Evolutionary conservation across 176 grass and related monocot species (phyloP), one percentile per base, ranked within the genome.

Genomic region (Lolium rigidum): DNA sequence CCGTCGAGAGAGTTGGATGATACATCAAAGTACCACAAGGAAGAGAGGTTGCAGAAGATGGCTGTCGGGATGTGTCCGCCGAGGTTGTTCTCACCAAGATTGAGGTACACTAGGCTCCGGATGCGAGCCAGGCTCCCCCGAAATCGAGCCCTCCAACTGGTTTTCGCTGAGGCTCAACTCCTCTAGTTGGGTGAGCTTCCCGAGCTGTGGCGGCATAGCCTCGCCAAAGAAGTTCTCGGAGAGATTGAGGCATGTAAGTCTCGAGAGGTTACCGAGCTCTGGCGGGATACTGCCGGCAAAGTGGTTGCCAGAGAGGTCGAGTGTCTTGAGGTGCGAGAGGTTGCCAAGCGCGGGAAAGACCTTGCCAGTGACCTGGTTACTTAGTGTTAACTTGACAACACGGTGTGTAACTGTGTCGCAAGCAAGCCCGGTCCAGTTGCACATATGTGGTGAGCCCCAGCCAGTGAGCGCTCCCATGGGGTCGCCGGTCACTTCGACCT

Each of bases 391-490:
- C 67, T 83, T 84, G 67, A 85, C 86, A 20, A 95, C 93, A 8
- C 79, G 92, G n/a, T 49, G 25, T 15, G 55, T 22, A 10, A 38
- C 43, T 17, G 15, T 18, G 87, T 91, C 77, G 75, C 97, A 98
- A 1, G 62, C 78, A 20, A 98, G 49, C 5, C 97, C 94, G 5
- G 90, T 94, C 97, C 97, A 98, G 47, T 91, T 88, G 88, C 97
- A 98, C 38, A 84, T 63, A 17, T 89, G 52, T 0, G 7, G 16
- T 0, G 90, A 79, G 22, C 51, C 88, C 96, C 94, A 95, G 54
- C 70, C 49, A 0, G 70, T 14, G 10, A 98, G 86, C 2, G 22
- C 86, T 47, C 82, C 81, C 0, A 70, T 81, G 1, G 89, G 86
- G 21, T 92, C 97, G 0, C 37, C 70, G 17, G 90, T 79, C 73